Conservation (phyloP, 2,329 filamentous ascomycete genomes). For the Aphanoascus verrucosus region DNA sequence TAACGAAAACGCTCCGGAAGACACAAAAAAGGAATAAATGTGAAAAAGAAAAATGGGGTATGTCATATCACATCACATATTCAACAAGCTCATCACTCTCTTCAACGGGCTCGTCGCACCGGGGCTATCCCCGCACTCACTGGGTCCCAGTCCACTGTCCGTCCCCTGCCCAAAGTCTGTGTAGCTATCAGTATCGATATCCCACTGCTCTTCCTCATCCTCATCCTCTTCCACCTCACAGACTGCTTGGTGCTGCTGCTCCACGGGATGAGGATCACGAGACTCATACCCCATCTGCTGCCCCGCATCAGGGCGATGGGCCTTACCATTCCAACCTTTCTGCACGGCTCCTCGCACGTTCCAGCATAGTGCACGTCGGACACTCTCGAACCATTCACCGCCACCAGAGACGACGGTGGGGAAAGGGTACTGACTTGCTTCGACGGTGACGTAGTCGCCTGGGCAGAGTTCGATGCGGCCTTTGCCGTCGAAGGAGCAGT, state of each 20-base stretch:
- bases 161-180: slow-evolving; percentile 26
- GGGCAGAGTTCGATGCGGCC: slow-evolving; percentile 84
- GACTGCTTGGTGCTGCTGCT: slow-evolving; percentile 14
- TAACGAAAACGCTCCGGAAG: neutral
- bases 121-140: slow-evolving; percentile 51
- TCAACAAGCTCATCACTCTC: slow-evolving; percentile 63
- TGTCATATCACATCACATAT: slow-evolving; percentile 37
- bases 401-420: slow-evolving; percentile 84
- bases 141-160: slow-evolving; percentile 43
- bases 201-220: slow-evolving; percentile 59
- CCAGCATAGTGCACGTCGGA: slow-evolving; percentile 85
- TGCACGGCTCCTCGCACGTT: slow-evolving; percentile 87
- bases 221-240: slow-evolving; percentile 38
- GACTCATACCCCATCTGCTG: neutral
- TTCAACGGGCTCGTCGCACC: slow-evolving; percentile 57
- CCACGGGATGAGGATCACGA: neutral
- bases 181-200: slow-evolving; percentile 73
- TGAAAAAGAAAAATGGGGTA: neutral
- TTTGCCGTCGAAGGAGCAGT: slow-evolving; percentile 96
- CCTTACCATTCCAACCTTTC: slow-evolving; percentile 60
- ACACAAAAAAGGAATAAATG: neutral
- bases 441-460: slow-evolving; percentile 92
- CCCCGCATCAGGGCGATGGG: slow-evolving; percentile 26
- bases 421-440: slow-evolving; percentile 92
- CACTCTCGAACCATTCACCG: slow-evolving; percentile 94